Conservation (phyloP, 805 yeast genomes). For the Monosporozyma servazzii region DNA sequence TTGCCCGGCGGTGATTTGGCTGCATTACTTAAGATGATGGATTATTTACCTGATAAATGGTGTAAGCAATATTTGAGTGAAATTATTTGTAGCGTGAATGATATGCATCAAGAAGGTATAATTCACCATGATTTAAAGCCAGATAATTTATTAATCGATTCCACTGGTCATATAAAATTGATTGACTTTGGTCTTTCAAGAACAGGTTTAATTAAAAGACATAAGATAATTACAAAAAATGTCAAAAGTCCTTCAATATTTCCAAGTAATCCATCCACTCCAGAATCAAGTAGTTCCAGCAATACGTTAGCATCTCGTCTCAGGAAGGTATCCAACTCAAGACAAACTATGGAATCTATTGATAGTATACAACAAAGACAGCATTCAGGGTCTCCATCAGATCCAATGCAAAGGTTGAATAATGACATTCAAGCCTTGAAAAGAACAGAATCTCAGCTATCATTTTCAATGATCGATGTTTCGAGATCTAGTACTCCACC, state of each 20-base stretch:
- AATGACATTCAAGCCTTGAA: constrained; percentile 11
- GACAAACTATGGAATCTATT: constrained; percentile 1
- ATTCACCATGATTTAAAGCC: constrained; percentile 95
- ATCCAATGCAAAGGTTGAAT: constrained; percentile 1
- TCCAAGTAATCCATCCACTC: constrained; percentile 3
- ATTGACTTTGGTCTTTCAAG: constrained; percentile 93
- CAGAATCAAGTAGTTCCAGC: constrained; percentile 1
- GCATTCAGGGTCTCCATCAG: background rate
- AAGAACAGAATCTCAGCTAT: constrained; percentile 25
- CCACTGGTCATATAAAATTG: constrained; percentile 78
- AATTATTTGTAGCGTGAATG: constrained; percentile 81
- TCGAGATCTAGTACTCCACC: constrained; percentile 27
- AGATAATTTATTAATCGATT: constrained; percentile 81
- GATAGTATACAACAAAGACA: constrained; percentile 1
- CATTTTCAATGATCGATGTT: constrained; percentile 21
- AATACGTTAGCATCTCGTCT: background rate
- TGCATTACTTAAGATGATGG: constrained; percentile 70
- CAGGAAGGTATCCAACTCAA: constrained; percentile 1
- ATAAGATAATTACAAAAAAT: constrained; percentile 29
- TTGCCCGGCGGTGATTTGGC: constrained; percentile 95
- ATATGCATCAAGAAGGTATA: constrained; percentile 78
- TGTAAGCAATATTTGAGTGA: constrained; percentile 79
- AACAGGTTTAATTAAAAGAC: constrained; percentile 81
- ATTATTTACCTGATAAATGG: constrained; percentile 82
- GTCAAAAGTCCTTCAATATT: background rate